Evolutionary conservation across 2,329 filamentous ascomycete genomes (phyloP).

Genomic region (Plectosphaerella cucumerina): DNA sequence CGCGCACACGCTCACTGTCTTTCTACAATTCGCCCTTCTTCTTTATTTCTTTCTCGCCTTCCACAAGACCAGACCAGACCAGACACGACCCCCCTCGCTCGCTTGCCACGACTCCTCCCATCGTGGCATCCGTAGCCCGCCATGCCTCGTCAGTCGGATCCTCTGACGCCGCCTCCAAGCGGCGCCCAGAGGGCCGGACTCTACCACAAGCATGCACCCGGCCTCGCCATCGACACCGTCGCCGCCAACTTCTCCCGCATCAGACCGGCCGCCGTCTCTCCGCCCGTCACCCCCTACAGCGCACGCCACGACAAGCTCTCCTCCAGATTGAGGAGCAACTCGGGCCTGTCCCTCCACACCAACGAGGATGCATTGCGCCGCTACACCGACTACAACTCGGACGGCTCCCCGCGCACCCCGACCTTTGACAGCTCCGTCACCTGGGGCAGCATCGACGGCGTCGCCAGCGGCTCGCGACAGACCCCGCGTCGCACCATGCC

Average conservation of each 20-base stretch:
- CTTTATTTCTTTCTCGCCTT: background rate
- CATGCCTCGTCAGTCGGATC: background rate
- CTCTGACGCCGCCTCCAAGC: background rate
- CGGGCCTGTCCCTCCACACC: conserved; percentile 39
- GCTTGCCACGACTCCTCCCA: background rate
- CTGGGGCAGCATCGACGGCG: conserved; percentile 15
- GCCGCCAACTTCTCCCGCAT: background rate
- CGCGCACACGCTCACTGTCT: background rate
- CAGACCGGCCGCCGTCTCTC: conserved; percentile 14
- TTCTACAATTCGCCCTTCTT: background rate
- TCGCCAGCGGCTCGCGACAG: conserved; percentile 5
- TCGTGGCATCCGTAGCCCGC: background rate
- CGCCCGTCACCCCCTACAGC: conserved; percentile 17
- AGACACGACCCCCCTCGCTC: background rate
- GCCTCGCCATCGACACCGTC: background rate
- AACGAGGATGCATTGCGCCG: conserved; percentile 39
- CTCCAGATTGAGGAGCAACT: conserved; percentile 36
- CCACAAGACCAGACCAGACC: background rate
- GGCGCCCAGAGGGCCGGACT: background rate
- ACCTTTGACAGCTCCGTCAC: conserved; percentile 9
- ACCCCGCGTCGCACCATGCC: conserved; percentile 2
- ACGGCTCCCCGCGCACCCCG: conserved; percentile 27
- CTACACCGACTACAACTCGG: conserved; percentile 40
- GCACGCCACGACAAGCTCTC: conserved; percentile 16
- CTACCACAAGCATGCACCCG: background rate